These are phyloP conservation scores for Cutaneotrichosporon cutaneum DNA, from an alignment of 1,284 basidiomycete species.

Conservation along the genomic window DNA sequence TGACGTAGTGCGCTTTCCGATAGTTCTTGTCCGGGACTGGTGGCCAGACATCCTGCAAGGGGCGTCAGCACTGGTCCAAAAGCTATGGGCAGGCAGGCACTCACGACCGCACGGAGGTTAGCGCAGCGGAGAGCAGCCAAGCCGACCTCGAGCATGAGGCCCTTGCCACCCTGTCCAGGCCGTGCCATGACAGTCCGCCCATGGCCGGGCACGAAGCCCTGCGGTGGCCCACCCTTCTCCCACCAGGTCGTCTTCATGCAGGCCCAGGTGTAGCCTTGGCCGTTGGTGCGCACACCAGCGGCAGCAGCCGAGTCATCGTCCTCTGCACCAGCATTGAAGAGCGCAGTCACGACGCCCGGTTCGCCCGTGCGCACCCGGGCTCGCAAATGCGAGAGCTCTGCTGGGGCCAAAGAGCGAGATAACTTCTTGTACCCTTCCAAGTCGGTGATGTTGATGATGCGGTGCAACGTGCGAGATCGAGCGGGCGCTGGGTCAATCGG, in stretches of 20 bases:
- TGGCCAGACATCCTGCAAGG: constrained; percentile 68
- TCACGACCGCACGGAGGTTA: constrained; percentile 63
- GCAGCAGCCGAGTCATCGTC: constrained; percentile 22
- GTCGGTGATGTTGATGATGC: constrained; percentile 68
- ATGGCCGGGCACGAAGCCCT: constrained; percentile 48
- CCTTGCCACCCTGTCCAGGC: constrained; percentile 38
- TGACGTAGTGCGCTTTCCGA: constrained; percentile 75
- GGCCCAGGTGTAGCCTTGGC: constrained; percentile 57
- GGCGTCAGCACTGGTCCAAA: constrained; percentile 6
- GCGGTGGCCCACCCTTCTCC: constrained; percentile 61
- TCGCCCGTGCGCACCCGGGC: constrained; percentile 68
- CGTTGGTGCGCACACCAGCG: constrained; percentile 53
- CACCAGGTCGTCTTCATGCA: constrained; percentile 73
- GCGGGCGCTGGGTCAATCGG: constrained; percentile 54
- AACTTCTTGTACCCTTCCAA: constrained; percentile 70
- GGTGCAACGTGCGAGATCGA: constrained; percentile 58
- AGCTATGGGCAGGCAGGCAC: constrained; percentile 15
- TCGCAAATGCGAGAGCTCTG: constrained; percentile 67
- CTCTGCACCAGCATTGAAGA: constrained; percentile 59
- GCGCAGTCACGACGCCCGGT: constrained; percentile 62
- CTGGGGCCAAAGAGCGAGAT: constrained; percentile 68
- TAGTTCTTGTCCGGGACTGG: constrained; percentile 76
- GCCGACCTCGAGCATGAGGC: constrained; percentile 72
- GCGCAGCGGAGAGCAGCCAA: constrained; percentile 74
- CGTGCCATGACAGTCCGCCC: constrained; percentile 39